Evolutionary conservation across 495 filamentous ascomycete genomes (phyloP).

Genomic region (Eremomyces bilateralis): DNA sequence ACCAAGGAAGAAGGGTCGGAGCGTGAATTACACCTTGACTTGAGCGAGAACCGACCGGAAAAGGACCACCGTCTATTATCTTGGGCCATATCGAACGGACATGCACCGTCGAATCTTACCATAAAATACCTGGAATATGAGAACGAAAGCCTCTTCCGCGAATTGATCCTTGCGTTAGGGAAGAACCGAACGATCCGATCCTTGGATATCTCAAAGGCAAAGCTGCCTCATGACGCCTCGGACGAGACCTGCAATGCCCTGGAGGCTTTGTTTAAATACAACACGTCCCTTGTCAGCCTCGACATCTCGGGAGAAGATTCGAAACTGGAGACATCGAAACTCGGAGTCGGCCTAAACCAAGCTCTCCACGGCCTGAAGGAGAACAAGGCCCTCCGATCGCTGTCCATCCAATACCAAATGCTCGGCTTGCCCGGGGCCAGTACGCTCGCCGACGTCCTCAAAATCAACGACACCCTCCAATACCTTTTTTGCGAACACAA

Average conservation of each 20-base stretch:
- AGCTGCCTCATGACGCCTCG: conserved; percentile 57
- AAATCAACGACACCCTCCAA: conserved; percentile 38
- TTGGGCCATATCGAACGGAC: conserved; percentile 37
- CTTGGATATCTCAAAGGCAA: conserved; percentile 76
- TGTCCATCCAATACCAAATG: conserved; percentile 43
- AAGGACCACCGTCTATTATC: conserved; percentile 47
- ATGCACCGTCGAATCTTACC: conserved; percentile 49
- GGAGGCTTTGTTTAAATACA: conserved; percentile 53
- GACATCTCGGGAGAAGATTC: conserved; percentile 82
- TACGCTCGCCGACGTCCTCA: conserved; percentile 55
- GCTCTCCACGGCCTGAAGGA: conserved; percentile 54
- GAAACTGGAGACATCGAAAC: conserved; percentile 63
- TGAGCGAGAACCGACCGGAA: conserved; percentile 68
- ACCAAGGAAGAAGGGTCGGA: conserved; percentile 21
- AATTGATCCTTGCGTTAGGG: conserved; percentile 48
- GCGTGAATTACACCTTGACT: conserved; percentile 51
- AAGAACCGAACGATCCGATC: conserved; percentile 50
- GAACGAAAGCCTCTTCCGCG: conserved; percentile 51
- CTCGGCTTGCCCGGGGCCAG: conserved; percentile 48
- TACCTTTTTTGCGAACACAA: conserved; percentile 63
- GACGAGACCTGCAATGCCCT: conserved; percentile 54
- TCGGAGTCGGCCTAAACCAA: conserved; percentile 62
- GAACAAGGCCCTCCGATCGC: conserved; percentile 51
- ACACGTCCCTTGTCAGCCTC: conserved; percentile 52
- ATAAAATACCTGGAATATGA: conserved; percentile 77